These are phyloP conservation scores for Rhizopogon salebrosus DNA, from an alignment of 768 basidiomycete species.

Conservation along the genomic window DNA sequence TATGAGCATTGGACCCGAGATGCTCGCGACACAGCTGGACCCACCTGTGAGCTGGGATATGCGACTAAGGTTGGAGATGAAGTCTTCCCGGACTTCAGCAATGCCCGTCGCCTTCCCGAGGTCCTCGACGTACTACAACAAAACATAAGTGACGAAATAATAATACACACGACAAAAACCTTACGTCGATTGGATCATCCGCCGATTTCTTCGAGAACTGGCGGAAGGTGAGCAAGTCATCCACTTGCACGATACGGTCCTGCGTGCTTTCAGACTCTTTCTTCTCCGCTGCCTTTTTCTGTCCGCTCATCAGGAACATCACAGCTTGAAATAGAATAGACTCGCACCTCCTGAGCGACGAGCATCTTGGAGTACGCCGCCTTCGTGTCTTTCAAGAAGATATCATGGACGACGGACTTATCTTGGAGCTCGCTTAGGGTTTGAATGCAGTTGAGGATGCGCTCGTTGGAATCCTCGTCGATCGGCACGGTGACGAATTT, in stretches of 20 bases:
- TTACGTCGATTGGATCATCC: slow-evolving; percentile 72
- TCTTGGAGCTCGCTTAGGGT: slow-evolving; percentile 78
- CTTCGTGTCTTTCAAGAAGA: slow-evolving; percentile 85
- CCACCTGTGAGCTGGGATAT: slow-evolving; percentile 91
- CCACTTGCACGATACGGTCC: slow-evolving; percentile 76
- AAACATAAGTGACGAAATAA: neutral
- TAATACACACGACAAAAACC: slow-evolving; percentile 4
- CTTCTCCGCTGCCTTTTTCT: slow-evolving; percentile 92
- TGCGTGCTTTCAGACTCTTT: slow-evolving; percentile 73
- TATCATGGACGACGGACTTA: slow-evolving; percentile 52
- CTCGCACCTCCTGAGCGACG: slow-evolving; percentile 79
- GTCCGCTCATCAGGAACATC: slow-evolving; percentile 2
- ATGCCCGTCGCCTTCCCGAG: slow-evolving; percentile 85
- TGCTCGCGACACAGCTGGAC: slow-evolving; percentile 17
- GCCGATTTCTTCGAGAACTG: slow-evolving; percentile 92
- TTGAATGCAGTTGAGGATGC: slow-evolving; percentile 94
- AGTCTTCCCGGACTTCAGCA: slow-evolving; percentile 81
- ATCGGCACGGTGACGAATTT: slow-evolving; percentile 93
- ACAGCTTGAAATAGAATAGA: neutral
- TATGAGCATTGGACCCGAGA: neutral
- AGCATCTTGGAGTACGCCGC: slow-evolving; percentile 93
- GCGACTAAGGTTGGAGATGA: slow-evolving; percentile 88
- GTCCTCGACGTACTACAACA: slow-evolving; percentile 76
- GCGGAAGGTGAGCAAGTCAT: slow-evolving; percentile 87
- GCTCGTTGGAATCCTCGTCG: slow-evolving; percentile 95